Conservation (phyloP, 768 basidiomycete species). For the Mycena venus region DNA sequence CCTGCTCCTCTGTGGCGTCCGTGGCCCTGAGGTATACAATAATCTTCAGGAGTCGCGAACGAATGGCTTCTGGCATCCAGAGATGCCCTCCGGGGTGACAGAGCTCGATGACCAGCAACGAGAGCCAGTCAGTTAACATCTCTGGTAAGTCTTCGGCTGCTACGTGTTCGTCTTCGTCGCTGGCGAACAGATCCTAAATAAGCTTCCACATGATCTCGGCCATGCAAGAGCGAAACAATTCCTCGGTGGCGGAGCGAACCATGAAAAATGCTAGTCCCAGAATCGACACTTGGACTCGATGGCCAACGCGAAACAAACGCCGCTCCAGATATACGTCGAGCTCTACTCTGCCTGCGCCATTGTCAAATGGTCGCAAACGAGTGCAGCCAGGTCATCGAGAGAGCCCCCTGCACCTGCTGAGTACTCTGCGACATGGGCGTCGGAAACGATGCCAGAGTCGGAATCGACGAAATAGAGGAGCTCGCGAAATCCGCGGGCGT, state of each 20-base stretch:
- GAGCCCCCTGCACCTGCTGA: neutral
- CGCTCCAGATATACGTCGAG: neutral
- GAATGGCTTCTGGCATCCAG: neutral
- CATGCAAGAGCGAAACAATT: neutral
- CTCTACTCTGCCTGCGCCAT: neutral
- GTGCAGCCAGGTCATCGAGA: neutral
- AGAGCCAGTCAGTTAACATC: neutral
- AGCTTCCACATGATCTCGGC: neutral
- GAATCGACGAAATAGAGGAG: neutral
- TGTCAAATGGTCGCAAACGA: neutral
- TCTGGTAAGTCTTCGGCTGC: neutral
- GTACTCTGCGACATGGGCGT: neutral
- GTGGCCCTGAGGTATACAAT: neutral
- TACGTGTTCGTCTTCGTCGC: neutral
- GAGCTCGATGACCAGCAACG: neutral
- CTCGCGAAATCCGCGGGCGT: neutral
- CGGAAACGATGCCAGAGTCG: neutral
- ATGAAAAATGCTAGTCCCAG: neutral
- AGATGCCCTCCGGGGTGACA: neutral
- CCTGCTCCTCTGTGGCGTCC: neutral
- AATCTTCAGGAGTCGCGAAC: neutral
- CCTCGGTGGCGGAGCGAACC: neutral
- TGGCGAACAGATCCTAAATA: neutral
- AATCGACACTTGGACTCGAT: neutral
- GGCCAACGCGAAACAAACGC: neutral